phyloP scores from a whole-genome alignment of 768 basidiomycete species.

The Panellus pusillus region DNA sequence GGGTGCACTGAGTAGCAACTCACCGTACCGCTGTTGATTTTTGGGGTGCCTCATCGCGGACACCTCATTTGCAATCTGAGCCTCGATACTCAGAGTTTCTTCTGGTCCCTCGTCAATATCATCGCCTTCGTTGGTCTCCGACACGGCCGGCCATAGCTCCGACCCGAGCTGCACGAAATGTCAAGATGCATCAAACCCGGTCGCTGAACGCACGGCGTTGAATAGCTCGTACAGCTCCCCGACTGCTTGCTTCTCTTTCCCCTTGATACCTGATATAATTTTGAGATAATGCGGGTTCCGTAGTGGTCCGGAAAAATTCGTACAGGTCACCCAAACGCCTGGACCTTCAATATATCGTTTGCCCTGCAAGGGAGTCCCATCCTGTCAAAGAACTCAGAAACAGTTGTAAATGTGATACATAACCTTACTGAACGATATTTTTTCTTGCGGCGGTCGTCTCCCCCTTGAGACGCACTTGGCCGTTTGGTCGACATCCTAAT shows the following conservation, averaged over 20 bases:
- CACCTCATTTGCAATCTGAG: conserved; percentile 70
- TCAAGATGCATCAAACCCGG: neutral
- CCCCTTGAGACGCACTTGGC: conserved; percentile 15
- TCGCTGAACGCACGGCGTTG: conserved; percentile 54
- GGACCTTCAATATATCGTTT: conserved; percentile 74
- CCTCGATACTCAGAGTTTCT: conserved; percentile 58
- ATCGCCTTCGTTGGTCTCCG: conserved; percentile 23
- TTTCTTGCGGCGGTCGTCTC: conserved; percentile 20
- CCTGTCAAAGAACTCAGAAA: conserved; percentile 7
- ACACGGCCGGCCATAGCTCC: conserved; percentile 65
- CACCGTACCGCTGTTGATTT: conserved; percentile 66
- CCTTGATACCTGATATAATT: conserved; percentile 55
- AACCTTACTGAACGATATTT: conserved; percentile 20
- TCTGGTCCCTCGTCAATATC: conserved; percentile 36
- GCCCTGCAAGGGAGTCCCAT: conserved; percentile 40
- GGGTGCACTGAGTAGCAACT: conserved; percentile 20
- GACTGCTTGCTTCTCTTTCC: conserved; percentile 77
- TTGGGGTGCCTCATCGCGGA: conserved; percentile 67
- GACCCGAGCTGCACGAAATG: conserved; percentile 54
- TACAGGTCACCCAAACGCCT: conserved; percentile 82
- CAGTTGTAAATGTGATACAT: neutral
- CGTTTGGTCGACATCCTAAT: conserved; percentile 16
- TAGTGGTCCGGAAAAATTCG: conserved; percentile 15
- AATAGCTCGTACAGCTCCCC: conserved; percentile 80
- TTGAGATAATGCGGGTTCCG: neutral